These are phyloP conservation scores for Candida succiphila DNA, from an alignment of 805 yeast genomes.

Conservation along the genomic window DNA sequence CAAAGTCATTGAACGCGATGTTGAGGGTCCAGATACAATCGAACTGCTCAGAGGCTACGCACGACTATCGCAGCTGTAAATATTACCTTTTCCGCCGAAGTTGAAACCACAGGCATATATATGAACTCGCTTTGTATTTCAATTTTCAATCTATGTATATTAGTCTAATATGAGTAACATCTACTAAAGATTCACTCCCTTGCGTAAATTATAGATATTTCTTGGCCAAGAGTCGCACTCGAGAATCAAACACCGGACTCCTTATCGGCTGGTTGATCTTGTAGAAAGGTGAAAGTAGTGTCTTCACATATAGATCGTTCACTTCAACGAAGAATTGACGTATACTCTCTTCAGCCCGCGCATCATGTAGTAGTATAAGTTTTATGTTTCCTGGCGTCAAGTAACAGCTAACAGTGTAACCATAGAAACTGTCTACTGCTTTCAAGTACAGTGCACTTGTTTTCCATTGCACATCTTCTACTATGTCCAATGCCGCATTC, in stretches of 20 bases:
- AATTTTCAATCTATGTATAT: too few species aligned
- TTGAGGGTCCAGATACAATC: slow-evolving; percentile 16
- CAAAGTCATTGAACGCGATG: slow-evolving; percentile 10
- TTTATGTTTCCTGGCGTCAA: slow-evolving; percentile 84
- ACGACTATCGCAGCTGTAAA: slow-evolving; percentile 2
- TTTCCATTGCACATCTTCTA: slow-evolving; percentile 85
- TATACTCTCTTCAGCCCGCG: slow-evolving; percentile 59
- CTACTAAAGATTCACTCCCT: too few species aligned
- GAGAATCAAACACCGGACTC: slow-evolving; percentile 65
- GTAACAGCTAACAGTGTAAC: slow-evolving; percentile 72
- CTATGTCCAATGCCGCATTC: slow-evolving; percentile 83
- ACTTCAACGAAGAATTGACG: slow-evolving; percentile 77
- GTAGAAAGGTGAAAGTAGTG: slow-evolving; percentile 81
- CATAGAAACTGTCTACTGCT: slow-evolving; percentile 77
- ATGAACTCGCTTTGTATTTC: too few species aligned
- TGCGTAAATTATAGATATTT: slow-evolving; percentile 67
- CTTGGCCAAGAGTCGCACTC: slow-evolving; percentile 61
- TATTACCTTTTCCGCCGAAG: too few species aligned
- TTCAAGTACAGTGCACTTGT: slow-evolving; percentile 58
- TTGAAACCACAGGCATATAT: too few species aligned
- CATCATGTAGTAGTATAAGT: slow-evolving; percentile 61
- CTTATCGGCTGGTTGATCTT: slow-evolving; percentile 63
- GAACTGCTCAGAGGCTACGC: slow-evolving; percentile 26
- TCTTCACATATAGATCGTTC: slow-evolving; percentile 81
- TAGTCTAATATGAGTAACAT: too few species aligned